These are phyloP conservation scores for Cryptococcus hybrid DNA, from an alignment of 1,284 basidiomycete genomes.

Conservation along the genomic window DNA sequence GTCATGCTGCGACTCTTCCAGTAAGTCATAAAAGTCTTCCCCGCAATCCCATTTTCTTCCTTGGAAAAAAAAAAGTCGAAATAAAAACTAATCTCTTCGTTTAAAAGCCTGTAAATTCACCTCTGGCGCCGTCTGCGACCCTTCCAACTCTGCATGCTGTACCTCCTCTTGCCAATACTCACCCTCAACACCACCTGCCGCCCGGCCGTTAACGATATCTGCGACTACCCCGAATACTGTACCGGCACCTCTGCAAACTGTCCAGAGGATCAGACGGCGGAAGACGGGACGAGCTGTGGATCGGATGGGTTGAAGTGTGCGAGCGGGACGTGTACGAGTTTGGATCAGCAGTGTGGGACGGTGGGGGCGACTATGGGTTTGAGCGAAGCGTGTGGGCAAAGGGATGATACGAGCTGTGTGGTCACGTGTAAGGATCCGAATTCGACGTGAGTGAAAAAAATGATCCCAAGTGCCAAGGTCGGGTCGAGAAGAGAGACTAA, in stretches of 20 bases:
- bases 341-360: constrained; percentile 71
- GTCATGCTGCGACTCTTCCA: constrained; percentile 71
- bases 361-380: constrained; percentile 70
- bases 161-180: constrained; percentile 68
- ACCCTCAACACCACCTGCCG: constrained; percentile 63
- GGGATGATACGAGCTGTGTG: constrained; percentile 66
- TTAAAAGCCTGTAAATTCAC: constrained; percentile 67
- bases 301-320: constrained; percentile 68
- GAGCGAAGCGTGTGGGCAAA: constrained; percentile 63
- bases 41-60: not conserved
- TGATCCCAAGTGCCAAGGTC: not conserved
- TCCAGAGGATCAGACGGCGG: constrained; percentile 64
- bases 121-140: constrained; percentile 73
- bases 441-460: constrained; percentile 26
- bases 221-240: constrained; percentile 78
- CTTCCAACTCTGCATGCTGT: constrained; percentile 74
- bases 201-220: constrained; percentile 63
- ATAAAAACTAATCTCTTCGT: not conserved
- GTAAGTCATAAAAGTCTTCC: constrained; percentile 18
- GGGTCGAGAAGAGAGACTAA: not conserved
- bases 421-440: constrained; percentile 77
- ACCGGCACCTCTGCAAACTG: constrained; percentile 71
- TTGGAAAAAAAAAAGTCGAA: not conserved
- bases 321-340: constrained; percentile 75
- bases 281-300: constrained; percentile 72